These are phyloP conservation scores for Vachellia collinsii DNA, from an alignment of 306 rosid genomes.

Conservation along the genomic window DNA sequence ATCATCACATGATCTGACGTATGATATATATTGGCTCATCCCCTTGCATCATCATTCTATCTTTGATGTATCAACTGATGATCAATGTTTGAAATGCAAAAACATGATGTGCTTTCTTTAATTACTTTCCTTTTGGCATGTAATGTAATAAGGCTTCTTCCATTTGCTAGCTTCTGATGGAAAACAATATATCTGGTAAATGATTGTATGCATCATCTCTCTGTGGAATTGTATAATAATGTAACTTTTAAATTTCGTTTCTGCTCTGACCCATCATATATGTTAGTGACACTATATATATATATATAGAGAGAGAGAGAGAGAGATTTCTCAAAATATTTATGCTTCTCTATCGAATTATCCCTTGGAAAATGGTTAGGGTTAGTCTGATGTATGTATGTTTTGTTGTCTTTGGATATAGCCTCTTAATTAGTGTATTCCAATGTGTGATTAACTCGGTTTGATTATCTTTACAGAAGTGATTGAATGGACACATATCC, in stretches of 20 bases:
- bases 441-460: slow-evolving; percentile 37
- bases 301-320: no score
- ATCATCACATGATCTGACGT: slow-evolving; percentile 46
- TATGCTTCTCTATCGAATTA: slow-evolving; percentile 29
- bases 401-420: slow-evolving; percentile 41
- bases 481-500: slow-evolving; percentile 59
- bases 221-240: slow-evolving; percentile 25
- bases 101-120: slow-evolving; percentile 40
- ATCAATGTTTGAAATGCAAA: slow-evolving; percentile 38
- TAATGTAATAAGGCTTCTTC: slow-evolving; percentile 50
- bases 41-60: slow-evolving; percentile 34
- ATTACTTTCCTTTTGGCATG: slow-evolving; percentile 54
- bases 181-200: slow-evolving; percentile 37
- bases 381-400: slow-evolving; percentile 34
- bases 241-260: slow-evolving; percentile 23
- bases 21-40: slow-evolving; percentile 25
- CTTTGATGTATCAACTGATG: slow-evolving; percentile 41
- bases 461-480: slow-evolving; percentile 49
- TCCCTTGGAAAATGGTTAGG: slow-evolving; percentile 46
- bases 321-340: neutral
- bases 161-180: slow-evolving; percentile 28
- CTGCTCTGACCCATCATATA: slow-evolving; percentile 15
- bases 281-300: neutral
- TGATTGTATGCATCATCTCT: slow-evolving; percentile 41
- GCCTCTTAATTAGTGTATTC: slow-evolving; percentile 33